Conservation (phyloP, 192 early-diverging fungal genomes). For the Irineochytrium annulatum region DNA sequence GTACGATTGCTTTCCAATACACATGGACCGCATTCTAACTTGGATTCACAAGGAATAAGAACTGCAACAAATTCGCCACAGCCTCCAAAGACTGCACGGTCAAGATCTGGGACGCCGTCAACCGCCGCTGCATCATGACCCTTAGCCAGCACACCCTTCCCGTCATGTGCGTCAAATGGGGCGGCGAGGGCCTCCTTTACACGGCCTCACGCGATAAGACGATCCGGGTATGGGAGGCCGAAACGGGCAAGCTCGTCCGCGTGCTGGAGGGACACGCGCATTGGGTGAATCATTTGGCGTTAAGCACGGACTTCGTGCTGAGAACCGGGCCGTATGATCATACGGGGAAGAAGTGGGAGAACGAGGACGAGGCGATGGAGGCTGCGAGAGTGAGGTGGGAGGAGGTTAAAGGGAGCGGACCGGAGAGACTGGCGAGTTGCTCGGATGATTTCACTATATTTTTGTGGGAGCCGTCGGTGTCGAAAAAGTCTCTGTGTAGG, state of each 20-base stretch:
- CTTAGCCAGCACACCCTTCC: constrained; percentile 88
- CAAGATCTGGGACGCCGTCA: constrained; percentile 86
- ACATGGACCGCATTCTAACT: not conserved
- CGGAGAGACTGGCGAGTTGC: constrained; percentile 83
- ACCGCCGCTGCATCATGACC: constrained; percentile 68
- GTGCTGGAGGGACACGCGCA: constrained; percentile 90
- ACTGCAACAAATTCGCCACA: constrained; percentile 76
- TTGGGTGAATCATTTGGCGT: constrained; percentile 92
- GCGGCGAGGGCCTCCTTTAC: constrained; percentile 91
- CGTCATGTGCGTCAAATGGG: constrained; percentile 94
- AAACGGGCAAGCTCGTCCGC: constrained; percentile 72
- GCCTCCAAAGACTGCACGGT: constrained; percentile 93
- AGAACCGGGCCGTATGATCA: constrained; percentile 91
- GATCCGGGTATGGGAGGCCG: constrained; percentile 89
- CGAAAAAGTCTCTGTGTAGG: constrained; percentile 67
- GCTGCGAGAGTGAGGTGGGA: constrained; percentile 79
- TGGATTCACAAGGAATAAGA: constrained; percentile 51
- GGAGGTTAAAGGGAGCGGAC: constrained; percentile 55
- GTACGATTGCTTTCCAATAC: constrained; percentile 34
- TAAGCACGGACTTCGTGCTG: constrained; percentile 86
- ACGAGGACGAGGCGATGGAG: constrained; percentile 52
- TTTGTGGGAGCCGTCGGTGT: constrained; percentile 77
- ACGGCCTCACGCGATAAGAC: constrained; percentile 89
- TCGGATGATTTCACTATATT: constrained; percentile 98
- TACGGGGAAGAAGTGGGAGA: constrained; percentile 57